These are phyloP conservation scores for Hippophae rhamnoides DNA, from an alignment of 306 rosid genomes.

Conservation along the genomic window DNA sequence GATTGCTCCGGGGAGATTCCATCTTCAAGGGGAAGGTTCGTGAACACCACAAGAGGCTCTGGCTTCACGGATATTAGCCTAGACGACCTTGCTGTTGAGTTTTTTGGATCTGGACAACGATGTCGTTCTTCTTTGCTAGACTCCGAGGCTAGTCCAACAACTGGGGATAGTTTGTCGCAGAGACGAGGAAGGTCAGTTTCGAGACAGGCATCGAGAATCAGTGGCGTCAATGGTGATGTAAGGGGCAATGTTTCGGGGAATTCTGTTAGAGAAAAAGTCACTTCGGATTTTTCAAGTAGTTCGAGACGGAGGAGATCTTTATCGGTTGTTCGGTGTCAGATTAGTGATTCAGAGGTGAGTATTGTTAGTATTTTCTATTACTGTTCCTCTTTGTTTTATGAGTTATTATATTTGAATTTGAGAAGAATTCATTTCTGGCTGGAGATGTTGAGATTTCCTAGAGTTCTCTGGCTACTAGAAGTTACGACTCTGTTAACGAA, in stretches of 20 bases:
- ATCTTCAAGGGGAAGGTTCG: conserved; percentile 52
- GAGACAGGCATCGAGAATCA: conserved; percentile 42
- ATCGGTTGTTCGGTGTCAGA: conserved; percentile 75
- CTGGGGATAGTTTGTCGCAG: conserved; percentile 24
- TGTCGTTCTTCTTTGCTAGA: conserved; percentile 37
- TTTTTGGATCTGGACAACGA: conserved; percentile 65
- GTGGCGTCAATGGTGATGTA: conserved; percentile 27
- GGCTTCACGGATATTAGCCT: conserved; percentile 92
- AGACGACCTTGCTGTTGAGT: conserved; percentile 78
- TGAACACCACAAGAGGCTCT: conserved; percentile 79
- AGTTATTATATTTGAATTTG: background rate
- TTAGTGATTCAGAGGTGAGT: conserved; percentile 90
- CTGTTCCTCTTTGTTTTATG: background rate
- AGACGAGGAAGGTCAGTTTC: conserved; percentile 94
- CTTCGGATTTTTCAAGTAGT: conserved; percentile 40
- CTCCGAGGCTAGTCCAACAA: conserved; percentile 31
- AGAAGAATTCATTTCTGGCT: background rate
- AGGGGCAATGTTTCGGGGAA: conserved; percentile 27
- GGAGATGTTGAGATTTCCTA: background rate
- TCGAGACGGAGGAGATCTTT: conserved; percentile 67
- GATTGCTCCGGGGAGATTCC: conserved; percentile 28
- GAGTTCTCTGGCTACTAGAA: too few species aligned
- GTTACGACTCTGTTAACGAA: too few species aligned
- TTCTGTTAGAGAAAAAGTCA: conserved; percentile 30
- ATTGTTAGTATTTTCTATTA: background rate